These are phyloP conservation scores for Astraeus odoratus DNA, from an alignment of 768 basidiomycete species.

Conservation along the genomic window DNA sequence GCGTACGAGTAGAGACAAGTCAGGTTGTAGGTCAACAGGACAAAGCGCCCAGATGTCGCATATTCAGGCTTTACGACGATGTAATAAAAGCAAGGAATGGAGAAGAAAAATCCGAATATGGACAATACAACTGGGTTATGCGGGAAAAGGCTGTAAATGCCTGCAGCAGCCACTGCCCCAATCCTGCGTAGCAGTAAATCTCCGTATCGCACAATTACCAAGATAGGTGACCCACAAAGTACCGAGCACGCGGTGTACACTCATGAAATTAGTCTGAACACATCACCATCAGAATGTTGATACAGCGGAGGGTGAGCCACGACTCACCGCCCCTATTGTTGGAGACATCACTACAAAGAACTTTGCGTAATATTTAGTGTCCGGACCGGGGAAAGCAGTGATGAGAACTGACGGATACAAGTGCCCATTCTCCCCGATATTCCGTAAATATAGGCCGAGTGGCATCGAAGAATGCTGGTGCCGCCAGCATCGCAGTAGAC, in stretches of 20 bases:
- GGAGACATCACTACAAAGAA: conserved; percentile 90
- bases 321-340: conserved; percentile 75
- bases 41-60: conserved; percentile 70
- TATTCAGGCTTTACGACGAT: conserved; percentile 76
- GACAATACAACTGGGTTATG: conserved; percentile 70
- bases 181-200: conserved; percentile 38
- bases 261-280: conserved; percentile 75
- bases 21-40: conserved; percentile 83
- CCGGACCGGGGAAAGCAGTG: conserved; percentile 10
- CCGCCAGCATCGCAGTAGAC: conserved; percentile 73
- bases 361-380: conserved; percentile 28
- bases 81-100: conserved; percentile 90
- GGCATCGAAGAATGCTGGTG: conserved; percentile 80
- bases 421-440: conserved; percentile 91
- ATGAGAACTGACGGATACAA: conserved; percentile 66
- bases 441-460: conserved; percentile 75
- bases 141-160: conserved; percentile 67
- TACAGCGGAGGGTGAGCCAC: conserved; percentile 4
- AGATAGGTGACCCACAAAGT: conserved; percentile 55
- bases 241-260: conserved; percentile 75
- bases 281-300: conserved; percentile 8
- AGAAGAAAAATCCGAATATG: conserved; percentile 82
- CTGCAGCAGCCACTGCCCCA: conserved; percentile 73
- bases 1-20: conserved; percentile 67
- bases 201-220: neutral